These are phyloP conservation scores for Chlamydomonas reinhardtii DNA, from an alignment of 163 green algal genomes.

Conservation along the genomic window DNA sequence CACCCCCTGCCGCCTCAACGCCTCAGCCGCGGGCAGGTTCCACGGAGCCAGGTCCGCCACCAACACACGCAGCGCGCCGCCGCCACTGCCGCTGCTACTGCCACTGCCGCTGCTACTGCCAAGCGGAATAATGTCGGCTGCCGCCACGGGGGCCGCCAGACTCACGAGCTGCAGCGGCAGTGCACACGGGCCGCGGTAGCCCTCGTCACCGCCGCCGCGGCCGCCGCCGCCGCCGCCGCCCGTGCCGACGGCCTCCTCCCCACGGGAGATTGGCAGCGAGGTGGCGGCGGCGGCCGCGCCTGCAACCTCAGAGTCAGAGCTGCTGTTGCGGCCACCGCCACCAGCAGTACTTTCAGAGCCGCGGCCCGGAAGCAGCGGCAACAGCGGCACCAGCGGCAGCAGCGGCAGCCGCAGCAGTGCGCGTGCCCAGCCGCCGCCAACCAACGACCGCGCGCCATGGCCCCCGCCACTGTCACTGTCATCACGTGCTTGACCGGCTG, in stretches of 20 bases:
- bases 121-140: no score
- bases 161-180: background rate
- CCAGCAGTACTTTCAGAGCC: background rate
- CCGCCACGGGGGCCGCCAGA: background rate
- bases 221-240: background rate
- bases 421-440: no score
- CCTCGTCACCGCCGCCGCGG: no score
- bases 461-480: no score
- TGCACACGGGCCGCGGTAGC: conserved; percentile 5
- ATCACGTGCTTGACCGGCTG: no score
- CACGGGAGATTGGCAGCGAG: no score
- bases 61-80: background rate
- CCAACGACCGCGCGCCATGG: no score
- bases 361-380: no score
- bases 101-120: no score
- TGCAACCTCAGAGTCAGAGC: background rate
- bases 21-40: conserved; percentile 20
- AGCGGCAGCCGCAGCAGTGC: no score
- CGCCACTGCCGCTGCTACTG: background rate
- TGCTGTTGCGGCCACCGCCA: background rate
- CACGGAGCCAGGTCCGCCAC: conserved; percentile 24
- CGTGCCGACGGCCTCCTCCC: background rate
- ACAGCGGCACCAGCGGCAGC: no score
- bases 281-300: background rate
- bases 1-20: conserved; percentile 15